Base-by-base conservation (phyloP, 495 filamentous ascomycete species). In the Jackrogersella multiformis region DNA sequence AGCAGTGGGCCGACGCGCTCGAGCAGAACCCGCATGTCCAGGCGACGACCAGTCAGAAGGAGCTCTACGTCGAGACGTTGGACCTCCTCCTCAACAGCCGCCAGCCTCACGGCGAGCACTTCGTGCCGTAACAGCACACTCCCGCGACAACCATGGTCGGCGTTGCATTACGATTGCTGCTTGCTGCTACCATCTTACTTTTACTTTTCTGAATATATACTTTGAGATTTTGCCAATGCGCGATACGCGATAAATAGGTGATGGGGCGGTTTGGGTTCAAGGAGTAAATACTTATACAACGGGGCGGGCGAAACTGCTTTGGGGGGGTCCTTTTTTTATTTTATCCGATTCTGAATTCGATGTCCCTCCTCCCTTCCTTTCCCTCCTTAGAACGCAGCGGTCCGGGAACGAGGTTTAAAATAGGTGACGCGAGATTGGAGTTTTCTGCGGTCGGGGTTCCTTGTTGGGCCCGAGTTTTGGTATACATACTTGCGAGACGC, bases 1-100 rank as follows among this genome's bases (percentile, higher is more conserved):
- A 82, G 23, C 79, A 78, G 28, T 97, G 93, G 94, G 78, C 95
- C 5, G 78, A 89, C n/a, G 94, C 94, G 4, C 82, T 97, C 41
- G 93, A 97, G 75, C 73, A 80, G 2, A 87, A 93, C 60, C 84
- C 87, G 54, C 85, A 89, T 59, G 86, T 96, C 42, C 86, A 85
- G 76, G 86, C 86, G 60, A 97, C 94, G 8, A 94, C 90, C 38
- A 94, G 91, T 72, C 80, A 78, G 1, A 84, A 91, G 72, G 84
- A 89, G 41, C 82, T 94, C 8, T 96, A 94, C 71, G 71, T 89
- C 21, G 90, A 92, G 64, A 92, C 81, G 76, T 84, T 77, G 73
- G 89, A 83, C 85, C 87, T 85, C 82, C 84, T 74, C 78, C 82
- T 89, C 36, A 72, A 68, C 59, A 64, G 66, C 28, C 60, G 67